These are phyloP conservation scores for Trametes cinnabarina DNA, from an alignment of 768 basidiomycete species.

Conservation along the genomic window DNA sequence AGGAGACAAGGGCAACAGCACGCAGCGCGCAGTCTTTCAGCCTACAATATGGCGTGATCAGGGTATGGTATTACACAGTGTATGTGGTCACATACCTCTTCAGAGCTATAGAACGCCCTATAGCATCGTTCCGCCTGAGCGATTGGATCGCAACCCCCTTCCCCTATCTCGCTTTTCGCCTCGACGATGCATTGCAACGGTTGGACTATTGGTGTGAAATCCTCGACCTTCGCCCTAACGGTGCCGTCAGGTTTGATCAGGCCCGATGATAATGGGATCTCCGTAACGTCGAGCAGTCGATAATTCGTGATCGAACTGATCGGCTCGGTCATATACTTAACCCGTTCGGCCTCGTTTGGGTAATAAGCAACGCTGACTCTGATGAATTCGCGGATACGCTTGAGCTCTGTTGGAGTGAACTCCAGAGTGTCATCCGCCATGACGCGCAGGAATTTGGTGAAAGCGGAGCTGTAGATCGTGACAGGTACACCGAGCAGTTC, in stretches of 20 bases:
- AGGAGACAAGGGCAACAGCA: slow-evolving; percentile 26
- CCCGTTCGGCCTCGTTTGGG: not conserved
- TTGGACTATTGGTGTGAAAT: not conserved
- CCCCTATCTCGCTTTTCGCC: slow-evolving; percentile 7
- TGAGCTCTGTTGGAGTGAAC: not conserved
- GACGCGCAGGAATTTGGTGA: not conserved
- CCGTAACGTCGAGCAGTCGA: not conserved
- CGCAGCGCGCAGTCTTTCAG: not conserved
- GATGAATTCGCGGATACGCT: not conserved
- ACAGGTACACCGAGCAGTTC: not conserved
- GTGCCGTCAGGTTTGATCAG: not conserved
- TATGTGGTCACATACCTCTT: slow-evolving; percentile 1
- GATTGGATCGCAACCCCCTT: slow-evolving; percentile 11
- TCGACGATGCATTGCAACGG: not conserved
- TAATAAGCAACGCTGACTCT: not conserved
- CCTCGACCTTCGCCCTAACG: not conserved
- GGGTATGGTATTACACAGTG: not conserved
- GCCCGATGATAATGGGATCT: not conserved
- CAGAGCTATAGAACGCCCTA: slow-evolving; percentile 5
- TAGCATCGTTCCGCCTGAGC: slow-evolving; percentile 14
- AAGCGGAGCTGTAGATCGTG: not conserved
- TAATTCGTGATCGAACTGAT: not conserved
- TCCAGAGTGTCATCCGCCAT: not conserved
- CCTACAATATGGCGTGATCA: not conserved
- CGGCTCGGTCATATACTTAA: not conserved